Evolutionary conservation across 139 green algal species (phyloP), one percentile per base, ranked within the genome.

Genomic region (Coccomyxa sp.): DNA sequence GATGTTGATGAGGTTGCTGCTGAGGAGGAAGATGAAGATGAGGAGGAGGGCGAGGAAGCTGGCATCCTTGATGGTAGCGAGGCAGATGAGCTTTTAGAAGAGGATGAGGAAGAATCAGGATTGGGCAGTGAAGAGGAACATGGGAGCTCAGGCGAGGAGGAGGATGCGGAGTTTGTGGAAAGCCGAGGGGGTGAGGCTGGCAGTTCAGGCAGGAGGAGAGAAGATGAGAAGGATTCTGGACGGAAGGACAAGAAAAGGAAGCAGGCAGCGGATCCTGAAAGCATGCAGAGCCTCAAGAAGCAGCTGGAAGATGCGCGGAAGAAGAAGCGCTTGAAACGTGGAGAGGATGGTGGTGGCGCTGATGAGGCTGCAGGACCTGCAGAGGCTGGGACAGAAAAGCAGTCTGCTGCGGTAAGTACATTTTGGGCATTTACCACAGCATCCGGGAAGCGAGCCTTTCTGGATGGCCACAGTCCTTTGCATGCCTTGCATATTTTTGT

Each of bases 261-360:
- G 71, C n/a, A 82, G 80, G 21, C 77, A 67, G 66, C 83, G 57
- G 30, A 75, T 38, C 58, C 76, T 57, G 76, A 77, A 25, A 85
- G 82, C 76, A 30, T 85, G 74, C 31, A 84, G 21, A 84, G 82
- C 71, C 82, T 92, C 13, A 90, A 88, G 76, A 81, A 82, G 80
- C 82, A 86, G 83, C 82, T 93, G 78, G 85, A 85, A 80, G 79
- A 59, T 45, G 82, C 79, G n/a, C 86, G 81, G 89, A 87, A 58
- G 89, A 87, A 58, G 88, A 88, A 45, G 80, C 67, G 67, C 58
- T 74, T 51, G 38, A 51, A 51, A 7, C 38, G 7, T 31, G n/a
- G 71, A 18, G 81, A 76, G 32, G 28, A 82, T 27, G 63, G 71
- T 68, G 82, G 38, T 18, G 13, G 25, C 1, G 31, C n/a, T 76